Evolutionary conservation across 2,329 filamentous ascomycete genomes (phyloP), one percentile per base, ranked within the genome.

Genomic region (Botrytis hyacinthi): DNA sequence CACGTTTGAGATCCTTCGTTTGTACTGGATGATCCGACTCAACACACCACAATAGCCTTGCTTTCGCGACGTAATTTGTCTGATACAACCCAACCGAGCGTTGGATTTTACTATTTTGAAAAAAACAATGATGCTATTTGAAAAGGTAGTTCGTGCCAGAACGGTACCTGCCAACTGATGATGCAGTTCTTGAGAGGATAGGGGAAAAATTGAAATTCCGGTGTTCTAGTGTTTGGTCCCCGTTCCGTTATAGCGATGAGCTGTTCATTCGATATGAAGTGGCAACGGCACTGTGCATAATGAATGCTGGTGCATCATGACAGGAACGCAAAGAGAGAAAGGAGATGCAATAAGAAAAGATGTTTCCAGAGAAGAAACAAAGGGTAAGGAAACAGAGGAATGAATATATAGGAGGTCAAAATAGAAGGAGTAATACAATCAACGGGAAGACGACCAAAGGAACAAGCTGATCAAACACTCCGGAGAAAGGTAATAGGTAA

Each of bases 261-360:
- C 44, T 68, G 71, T 72, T 72, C 71, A 72, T 72, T 72, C 40
- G 51, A 40, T 68, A 37, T 59, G 26, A 68, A 48, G 40, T 60
- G 40, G 26, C 29, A 60, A 54, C 35, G 54, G 48, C 26, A 44
- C 29, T 20, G 32, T 68, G 62, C 48, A 59, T 46, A 37, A 69
- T 26, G 32, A 59, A 40, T 60, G 51, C 42, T 68, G 48, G 29
- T 57, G 35, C 62, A 72, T 72, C 18, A 72, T 60, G 68, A 46
- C 22, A 61, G 42, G 40, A n/a, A 61, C 57, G 29, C 37, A n/a
- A 37, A 20, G 61, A 70, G 40, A 37, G 54, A 70, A 60, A 29
- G 46, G 54, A n/a, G 22, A 29, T 32, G 20, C 48, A 57, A 22
- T 16, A 32, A 57, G 35, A 16, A 22, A 32, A 60, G 26, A 7